Base-by-base conservation (phyloP, 2,329 filamentous ascomycete species). In the Fonsecaea pedrosoi region DNA sequence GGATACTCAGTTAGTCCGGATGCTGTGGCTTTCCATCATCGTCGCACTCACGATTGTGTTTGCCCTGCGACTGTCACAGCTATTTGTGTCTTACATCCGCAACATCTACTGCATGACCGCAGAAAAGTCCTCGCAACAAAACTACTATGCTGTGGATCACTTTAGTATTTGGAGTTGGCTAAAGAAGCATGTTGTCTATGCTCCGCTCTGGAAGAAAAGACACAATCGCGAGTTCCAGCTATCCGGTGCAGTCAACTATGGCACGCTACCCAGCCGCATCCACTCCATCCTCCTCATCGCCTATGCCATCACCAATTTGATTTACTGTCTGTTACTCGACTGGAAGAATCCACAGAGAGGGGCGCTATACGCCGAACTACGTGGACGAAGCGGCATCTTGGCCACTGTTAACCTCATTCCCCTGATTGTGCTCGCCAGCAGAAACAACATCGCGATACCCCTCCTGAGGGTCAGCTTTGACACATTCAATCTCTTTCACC, bases 351-450 rank as follows among this genome's bases (percentile, higher is more conserved):
- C 81, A 54, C 74, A 80, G 38, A 79, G 78, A 62, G 76, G 77
- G 55, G 85, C 89, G 2, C 83, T 96, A 34, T 82, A 91, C 35
- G 94, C 94, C 30, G 91, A 96, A 76, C 83, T 97, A 53, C 90
- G 95, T 73, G 94, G 94, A 42, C 88, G 95, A 65, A 91, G 91
- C 6, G 95, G 95, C 62, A 90, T 90, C 8, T 85, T 99, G 70
- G 89, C 94, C 4, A 84, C 93, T 10, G 86, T 96, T 74, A 99
- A 97, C 81, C 91, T 98, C 87, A 87, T 99, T 37, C 94, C 95
- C 4, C 87, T 97, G 35, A 86, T 98, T 74, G 86, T 98, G 70
- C 87, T 98, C 65, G 93, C 94, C 12, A 89, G 92, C 40, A 90
- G 95, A 76, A 98, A 98, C 82, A 99, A 98, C 80, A 92, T 92